Percentiles rank a stretch among this genome's conserved stretches.
phyloP scores from a whole-genome alignment of 805 yeast genomes.

The Teunomyces stri region DNA sequence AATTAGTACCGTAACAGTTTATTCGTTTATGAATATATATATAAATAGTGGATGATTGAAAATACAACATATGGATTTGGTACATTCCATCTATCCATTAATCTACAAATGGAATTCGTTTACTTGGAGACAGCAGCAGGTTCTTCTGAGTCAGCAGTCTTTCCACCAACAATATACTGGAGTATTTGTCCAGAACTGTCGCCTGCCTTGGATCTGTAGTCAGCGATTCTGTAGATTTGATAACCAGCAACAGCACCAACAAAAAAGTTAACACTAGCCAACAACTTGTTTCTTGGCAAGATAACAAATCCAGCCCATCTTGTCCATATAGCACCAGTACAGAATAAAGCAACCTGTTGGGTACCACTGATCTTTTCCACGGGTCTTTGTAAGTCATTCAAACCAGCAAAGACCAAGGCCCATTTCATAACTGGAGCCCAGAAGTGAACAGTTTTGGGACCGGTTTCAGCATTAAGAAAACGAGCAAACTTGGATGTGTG shows the following conservation, averaged over 20 bases:
- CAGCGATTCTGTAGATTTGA: constrained; percentile 71
- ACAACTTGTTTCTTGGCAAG: constrained; percentile 77
- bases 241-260: constrained; percentile 85
- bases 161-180: constrained; percentile 57
- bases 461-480: constrained; percentile 83
- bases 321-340: constrained; percentile 96
- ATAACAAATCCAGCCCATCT: constrained; percentile 93
- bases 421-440: constrained; percentile 78
- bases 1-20: not conserved
- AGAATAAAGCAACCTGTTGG: constrained; percentile 79
- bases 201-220: constrained; percentile 64
- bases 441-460: constrained; percentile 96
- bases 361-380: constrained; percentile 90
- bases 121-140: constrained; percentile 3
- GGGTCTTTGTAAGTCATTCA: constrained; percentile 83
- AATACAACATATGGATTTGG: too few species aligned
- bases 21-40: not conserved
- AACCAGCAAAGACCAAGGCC: constrained; percentile 90
- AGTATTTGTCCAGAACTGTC: constrained; percentile 57
- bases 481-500: constrained; percentile 59
- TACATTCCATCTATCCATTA: constrained; percentile 1
- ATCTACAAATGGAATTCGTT: constrained; percentile 2
- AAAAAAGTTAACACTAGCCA: constrained; percentile 94
- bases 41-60: not conserved
- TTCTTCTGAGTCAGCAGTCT: constrained; percentile 9